Base-by-base conservation (phyloP, 345 rosid species). In the Bretschneidera sinensis region DNA sequence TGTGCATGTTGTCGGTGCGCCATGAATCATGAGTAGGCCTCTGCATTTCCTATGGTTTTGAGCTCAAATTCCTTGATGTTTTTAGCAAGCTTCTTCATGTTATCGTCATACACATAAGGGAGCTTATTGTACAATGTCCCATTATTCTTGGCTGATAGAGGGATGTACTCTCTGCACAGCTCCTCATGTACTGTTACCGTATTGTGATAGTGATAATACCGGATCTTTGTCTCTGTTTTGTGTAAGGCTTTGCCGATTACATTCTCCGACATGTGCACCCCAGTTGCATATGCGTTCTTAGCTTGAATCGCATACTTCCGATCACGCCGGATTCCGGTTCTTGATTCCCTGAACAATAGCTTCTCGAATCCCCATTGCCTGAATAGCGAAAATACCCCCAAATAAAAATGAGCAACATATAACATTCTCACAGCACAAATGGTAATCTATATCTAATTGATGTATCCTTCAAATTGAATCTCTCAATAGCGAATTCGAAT, bases 361-460 rank as follows among this genome's bases (percentile, higher is more conserved):
- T 91, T 88, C 84, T 91, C 96, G 67, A 91, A 81, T 68, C 91
- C 97, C 97, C 97, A 88, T 81, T 85, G 75, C 89, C 97, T 91
- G 75, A 15, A 62, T 43, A 21, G 59, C 11, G 8, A 43, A 35
- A 49, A 33, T 39, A 39, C 35, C 35, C 45, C 35, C 45, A 21
- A 11, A 18, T 21, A 20, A 53, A 51, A 23, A 23, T 33, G 24
- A 54, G 9, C 35, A 24, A 35, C 10, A 47, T 1, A 21, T 52
- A 17, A n/a, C 17, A 3, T 31, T 31, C 35, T 31, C 9, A 31
- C 35, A n/a, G n/a, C n/a, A n/a, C n/a, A n/a, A n/a, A n/a, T n/a
- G n/a, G n/a, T n/a, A n/a, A n/a, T n/a, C n/a, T n/a, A n/a, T n/a
- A n/a, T n/a, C n/a, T n/a, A n/a, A n/a, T n/a, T n/a, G n/a, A n/a